Conservation (phyloP, 176 grass and related monocot species). For the Bonia amplexicaulis region DNA sequence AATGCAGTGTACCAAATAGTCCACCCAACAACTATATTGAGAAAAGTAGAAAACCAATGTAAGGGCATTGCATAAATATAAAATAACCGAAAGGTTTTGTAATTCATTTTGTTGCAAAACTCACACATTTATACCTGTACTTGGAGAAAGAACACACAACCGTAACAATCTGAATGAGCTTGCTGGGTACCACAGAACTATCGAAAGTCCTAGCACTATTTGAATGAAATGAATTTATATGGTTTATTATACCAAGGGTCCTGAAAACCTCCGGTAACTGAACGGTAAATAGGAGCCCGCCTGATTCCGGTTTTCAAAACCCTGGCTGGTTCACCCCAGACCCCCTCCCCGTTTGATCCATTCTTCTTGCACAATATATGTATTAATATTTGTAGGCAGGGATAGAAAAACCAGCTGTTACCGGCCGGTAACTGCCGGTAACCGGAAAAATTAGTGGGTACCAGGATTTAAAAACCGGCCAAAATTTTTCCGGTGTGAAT, state of each 20-base stretch:
- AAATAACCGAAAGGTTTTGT: neutral
- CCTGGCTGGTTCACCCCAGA: neutral
- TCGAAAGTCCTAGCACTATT: neutral
- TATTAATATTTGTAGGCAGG: neutral
- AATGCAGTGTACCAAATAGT: slow-evolving; percentile 3
- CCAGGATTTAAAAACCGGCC: no score
- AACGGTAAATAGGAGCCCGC: neutral
- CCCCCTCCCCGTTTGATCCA: neutral
- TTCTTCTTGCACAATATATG: neutral
- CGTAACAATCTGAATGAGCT: neutral
- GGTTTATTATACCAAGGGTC: neutral
- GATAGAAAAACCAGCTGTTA: no score
- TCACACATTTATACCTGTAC: neutral
- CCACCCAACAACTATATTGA: slow-evolving; percentile 4
- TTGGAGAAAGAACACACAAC: neutral
- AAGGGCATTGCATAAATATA: neutral
- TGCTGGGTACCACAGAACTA: neutral
- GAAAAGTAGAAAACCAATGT: slow-evolving; percentile 11
- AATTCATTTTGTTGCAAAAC: neutral
- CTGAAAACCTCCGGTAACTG: neutral
- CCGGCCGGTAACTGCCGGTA: no score
- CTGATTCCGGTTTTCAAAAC: neutral
- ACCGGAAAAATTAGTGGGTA: no score
- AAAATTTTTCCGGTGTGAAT: no score
- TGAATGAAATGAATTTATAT: neutral